Base-by-base conservation (phyloP, 2,329 filamentous ascomycete genomes). In the Tolypocladium album region DNA sequence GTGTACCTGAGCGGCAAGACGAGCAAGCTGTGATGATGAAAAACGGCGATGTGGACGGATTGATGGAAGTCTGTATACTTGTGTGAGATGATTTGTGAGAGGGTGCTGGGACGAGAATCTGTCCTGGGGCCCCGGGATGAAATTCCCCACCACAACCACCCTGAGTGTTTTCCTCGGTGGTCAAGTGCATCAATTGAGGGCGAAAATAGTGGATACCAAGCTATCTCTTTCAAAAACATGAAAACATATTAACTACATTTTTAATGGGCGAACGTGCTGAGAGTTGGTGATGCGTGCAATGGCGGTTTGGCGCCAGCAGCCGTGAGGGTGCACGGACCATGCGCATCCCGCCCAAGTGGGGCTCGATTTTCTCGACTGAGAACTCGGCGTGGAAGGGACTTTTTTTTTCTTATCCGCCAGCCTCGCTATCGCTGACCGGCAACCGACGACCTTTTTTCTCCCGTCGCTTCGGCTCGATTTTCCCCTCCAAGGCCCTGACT, bases 1-100 rank as follows among this genome's bases (percentile, higher is more conserved):
- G 74, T 75, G 3, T 92, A 89, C 73, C 71, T 92, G 61, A 70
- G 63, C 24, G 69, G 38, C 68, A 47, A 36, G 55, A 75, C 72
- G 67, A 79, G 77, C 64, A 76, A 72, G 67, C 66, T 80, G 60
- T 80, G 63, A 75, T 38, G 63, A 75, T 36, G 3, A 34, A 9
- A n/a, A 15, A 34, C 11, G 20, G 20, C n/a, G n/a, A n/a, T n/a
- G 5, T 7, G 4, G 27, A 31, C n/a, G 50, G 50, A 13, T 36
- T 31, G 11, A 15, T n/a, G 4, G 7, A 3, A 38, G 31, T 15
- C 50, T 55, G 50, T 53, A 53, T 53, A 36, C 31, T 36, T 22
- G 11, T 36, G 50, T 53, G 31, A 12, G 17, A 53, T 36, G 17
- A 36, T 36, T n/a, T 53, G 7, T 17, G 17, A 8, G 4, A 31